Evolutionary conservation across 2,329 filamentous ascomycete genomes (phyloP), one percentile per base, ranked within the genome.

Genomic region (Akanthomyces uredinophilus): DNA sequence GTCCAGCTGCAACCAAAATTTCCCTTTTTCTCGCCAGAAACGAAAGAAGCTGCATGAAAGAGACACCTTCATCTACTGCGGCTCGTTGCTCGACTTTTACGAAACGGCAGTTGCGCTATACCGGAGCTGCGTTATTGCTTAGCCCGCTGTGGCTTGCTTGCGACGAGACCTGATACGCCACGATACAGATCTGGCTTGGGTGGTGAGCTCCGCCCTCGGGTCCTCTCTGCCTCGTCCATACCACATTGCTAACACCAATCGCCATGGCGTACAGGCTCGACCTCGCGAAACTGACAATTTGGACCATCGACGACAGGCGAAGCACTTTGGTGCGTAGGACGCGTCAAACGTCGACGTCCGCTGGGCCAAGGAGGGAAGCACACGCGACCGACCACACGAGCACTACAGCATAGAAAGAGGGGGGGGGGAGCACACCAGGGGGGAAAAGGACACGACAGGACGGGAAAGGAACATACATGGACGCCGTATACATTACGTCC

Each of bases 401-500:
- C 14, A 13, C 24, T 7, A 50, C 24, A 13, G 32, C 16, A 14
- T 20, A 57, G 57, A 49, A 58, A 57, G 54, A 57, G 27, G n/a
- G 22, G 41, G 41, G 37, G 32, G 2, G 10, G n/a, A n/a, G n/a
- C n/a, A n/a, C 32, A 8, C 7, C 32, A 35, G 7, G 11, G 32
- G 32, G 7, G 32, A 8, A 8, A 27, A 10, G 11, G 27, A 18
- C 8, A 27, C 20, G 13, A 13, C 13, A 29, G 20, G 20, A 7
- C 2, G 11, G n/a, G 22, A 20, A 41, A 35, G 18, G 18, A 11
- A 41, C 7, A 32, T 18, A 24, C 37, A 65, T 63, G 61, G 64
- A 65, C 59, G 43, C 49, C 35, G 58, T 65, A 29, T 62, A 61
- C 54, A 62, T 60, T 52, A 60, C 58, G 57, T 65, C 61, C 53